Percentiles rank a stretch among this genome's conserved stretches.
phyloP scores from a whole-genome alignment of 441 rosid genomes.

The Arabidopsis lyrata region DNA sequence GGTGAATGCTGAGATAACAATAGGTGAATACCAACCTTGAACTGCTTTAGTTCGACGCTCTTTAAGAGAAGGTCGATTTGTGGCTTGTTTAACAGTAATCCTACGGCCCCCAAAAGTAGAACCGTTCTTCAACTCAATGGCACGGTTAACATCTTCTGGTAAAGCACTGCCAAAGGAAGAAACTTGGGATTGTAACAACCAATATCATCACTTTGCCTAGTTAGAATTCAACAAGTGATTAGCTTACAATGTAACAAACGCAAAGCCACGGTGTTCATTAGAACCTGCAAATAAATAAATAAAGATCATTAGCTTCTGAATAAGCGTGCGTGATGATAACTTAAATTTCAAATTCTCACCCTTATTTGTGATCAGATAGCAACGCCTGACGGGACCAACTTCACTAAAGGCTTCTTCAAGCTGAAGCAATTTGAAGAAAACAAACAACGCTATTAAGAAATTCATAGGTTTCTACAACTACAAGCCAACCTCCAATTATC shows the following conservation, averaged over 20 bases:
- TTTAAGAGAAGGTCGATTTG: constrained; percentile 76
- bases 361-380: constrained; percentile 85
- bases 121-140: constrained; percentile 79
- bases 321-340: not conserved
- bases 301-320: constrained; percentile 1
- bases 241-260: constrained; percentile 89
- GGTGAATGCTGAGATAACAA: constrained; percentile 17
- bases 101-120: constrained; percentile 80
- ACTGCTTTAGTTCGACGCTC: constrained; percentile 63
- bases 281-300: constrained; percentile 60
- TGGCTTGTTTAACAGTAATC: constrained; percentile 83
- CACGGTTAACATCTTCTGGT: constrained; percentile 81
- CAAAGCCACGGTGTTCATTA: constrained; percentile 86
- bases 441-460: not conserved
- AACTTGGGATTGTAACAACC: constrained; percentile 2
- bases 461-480: not conserved
- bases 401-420: constrained; percentile 90
- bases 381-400: constrained; percentile 91
- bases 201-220: not conserved
- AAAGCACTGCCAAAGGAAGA: constrained; percentile 66
- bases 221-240: constrained; percentile 6
- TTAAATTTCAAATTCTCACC: constrained; percentile 47
- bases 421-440: constrained; percentile 44
- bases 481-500: not conserved
- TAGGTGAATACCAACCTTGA: constrained; percentile 56